Conservation (phyloP, 805 yeast genomes). For the Monosporozyma solicola region DNA sequence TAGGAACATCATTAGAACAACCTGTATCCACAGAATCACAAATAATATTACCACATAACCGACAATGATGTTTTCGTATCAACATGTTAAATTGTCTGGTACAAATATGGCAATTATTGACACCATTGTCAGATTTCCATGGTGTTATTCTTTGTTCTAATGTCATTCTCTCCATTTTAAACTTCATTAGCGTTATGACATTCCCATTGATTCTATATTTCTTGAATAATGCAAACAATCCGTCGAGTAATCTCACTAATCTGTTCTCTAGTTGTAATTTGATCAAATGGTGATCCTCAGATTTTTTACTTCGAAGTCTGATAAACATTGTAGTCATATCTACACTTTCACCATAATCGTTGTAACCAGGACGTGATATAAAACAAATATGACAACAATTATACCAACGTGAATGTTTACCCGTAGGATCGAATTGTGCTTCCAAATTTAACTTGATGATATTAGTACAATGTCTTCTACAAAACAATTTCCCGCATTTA, state of each 20-base stretch:
- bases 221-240: slow-evolving; percentile 21
- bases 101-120: slow-evolving; percentile 57
- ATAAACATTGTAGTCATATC: slow-evolving; percentile 42
- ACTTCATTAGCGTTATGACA: slow-evolving; percentile 19
- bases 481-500: slow-evolving; percentile 64
- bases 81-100: slow-evolving; percentile 44
- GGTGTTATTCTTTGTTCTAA: slow-evolving; percentile 42
- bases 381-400: slow-evolving; percentile 63
- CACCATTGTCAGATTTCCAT: slow-evolving; percentile 55
- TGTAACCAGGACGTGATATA: slow-evolving; percentile 43
- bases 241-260: slow-evolving; percentile 37
- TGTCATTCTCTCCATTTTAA: slow-evolving; percentile 27
- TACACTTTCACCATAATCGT: slow-evolving; percentile 34
- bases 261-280: slow-evolving; percentile 55
- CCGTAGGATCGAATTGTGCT: slow-evolving; percentile 43
- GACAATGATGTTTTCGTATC: slow-evolving; percentile 78
- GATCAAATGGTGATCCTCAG: slow-evolving; percentile 44
- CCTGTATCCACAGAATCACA: slow-evolving; percentile 56
- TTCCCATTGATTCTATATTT: slow-evolving; percentile 12
- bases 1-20: slow-evolving; percentile 70
- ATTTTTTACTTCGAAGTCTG: slow-evolving; percentile 32
- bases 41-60: slow-evolving; percentile 75
- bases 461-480: slow-evolving; percentile 53
- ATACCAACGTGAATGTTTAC: slow-evolving; percentile 44
- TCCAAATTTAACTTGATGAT: slow-evolving; percentile 41